A percentile compares a stretch with the other conserved stretches of the same genome.
phyloP scores from a whole-genome alignment of 2,329 filamentous ascomycete genomes.

The Chrysoporthe cubensis region DNA sequence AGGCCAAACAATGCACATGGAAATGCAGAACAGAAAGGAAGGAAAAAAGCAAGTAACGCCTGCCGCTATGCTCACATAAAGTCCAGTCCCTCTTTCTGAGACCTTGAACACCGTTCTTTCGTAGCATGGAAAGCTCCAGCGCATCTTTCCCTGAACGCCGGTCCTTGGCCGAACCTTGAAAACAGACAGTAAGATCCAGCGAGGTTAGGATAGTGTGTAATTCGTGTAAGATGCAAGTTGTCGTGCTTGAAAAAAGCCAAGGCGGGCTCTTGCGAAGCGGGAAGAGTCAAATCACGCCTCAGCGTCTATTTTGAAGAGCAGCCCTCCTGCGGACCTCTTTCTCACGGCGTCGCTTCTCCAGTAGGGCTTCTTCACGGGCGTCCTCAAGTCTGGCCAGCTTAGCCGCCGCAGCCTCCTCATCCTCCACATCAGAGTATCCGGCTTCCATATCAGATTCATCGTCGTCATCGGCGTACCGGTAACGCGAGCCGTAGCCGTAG shows the following conservation, averaged over 20 bases:
- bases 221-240: background rate
- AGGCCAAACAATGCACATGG: background rate
- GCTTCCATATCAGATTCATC: slow-evolving; percentile 80
- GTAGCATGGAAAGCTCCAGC: background rate
- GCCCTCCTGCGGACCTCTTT: slow-evolving; percentile 59
- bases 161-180: background rate
- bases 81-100: slow-evolving; percentile 7
- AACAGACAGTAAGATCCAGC: background rate
- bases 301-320: slow-evolving; percentile 16
- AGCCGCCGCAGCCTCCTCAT: slow-evolving; percentile 69
- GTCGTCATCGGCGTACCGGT: slow-evolving; percentile 62
- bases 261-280: background rate
- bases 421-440: slow-evolving; percentile 72
- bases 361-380: slow-evolving; percentile 63
- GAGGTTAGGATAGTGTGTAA: background rate
- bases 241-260: background rate
- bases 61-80: slow-evolving; percentile 28
- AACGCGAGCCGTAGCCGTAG: slow-evolving; percentile 37
- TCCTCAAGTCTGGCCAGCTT: slow-evolving; percentile 70
- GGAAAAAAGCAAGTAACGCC: slow-evolving; percentile 22
- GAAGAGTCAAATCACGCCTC: background rate
- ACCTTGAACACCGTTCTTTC: slow-evolving; percentile 17
- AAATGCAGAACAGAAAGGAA: background rate
- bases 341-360: slow-evolving; percentile 63
- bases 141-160: slow-evolving; percentile 6